Conservation (phyloP, 495 filamentous ascomycete genomes). For the Hypoxylon lenormandii region DNA sequence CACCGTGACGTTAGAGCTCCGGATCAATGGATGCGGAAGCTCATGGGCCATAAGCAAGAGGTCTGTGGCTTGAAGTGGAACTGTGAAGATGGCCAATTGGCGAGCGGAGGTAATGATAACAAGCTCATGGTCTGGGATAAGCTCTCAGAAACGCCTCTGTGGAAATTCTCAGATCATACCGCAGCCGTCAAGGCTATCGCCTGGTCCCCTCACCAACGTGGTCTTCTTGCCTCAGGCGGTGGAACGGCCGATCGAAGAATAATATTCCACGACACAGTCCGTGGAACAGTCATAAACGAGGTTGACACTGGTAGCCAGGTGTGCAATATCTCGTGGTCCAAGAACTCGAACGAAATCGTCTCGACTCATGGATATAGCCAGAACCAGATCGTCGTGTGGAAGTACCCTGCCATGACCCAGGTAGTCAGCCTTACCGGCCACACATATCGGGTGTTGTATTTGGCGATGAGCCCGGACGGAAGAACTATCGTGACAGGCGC, state of each 20-base stretch:
- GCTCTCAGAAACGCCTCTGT: conserved; percentile 83
- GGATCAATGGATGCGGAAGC: conserved; percentile 84
- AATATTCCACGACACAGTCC: conserved; percentile 95
- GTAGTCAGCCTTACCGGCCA: conserved; percentile 94
- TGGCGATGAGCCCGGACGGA: conserved; percentile 97
- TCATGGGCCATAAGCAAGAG: conserved; percentile 97
- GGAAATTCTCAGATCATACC: conserved; percentile 90
- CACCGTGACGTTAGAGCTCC: conserved; percentile 96
- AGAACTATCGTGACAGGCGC: conserved; percentile 93
- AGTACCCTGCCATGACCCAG: conserved; percentile 96
- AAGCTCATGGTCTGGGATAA: conserved; percentile 99
- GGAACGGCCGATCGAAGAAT: conserved; percentile 95
- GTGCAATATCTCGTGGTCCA: conserved; percentile 94
- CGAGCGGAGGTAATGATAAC: conserved; percentile 98
- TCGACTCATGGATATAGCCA: conserved; percentile 97
- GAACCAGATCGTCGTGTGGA: conserved; percentile 98
- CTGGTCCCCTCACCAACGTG: conserved; percentile 97
- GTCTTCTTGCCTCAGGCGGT: conserved; percentile 92
- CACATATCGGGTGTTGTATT: conserved; percentile 93
- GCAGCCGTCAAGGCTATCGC: conserved; percentile 97
- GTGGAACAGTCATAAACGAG: conserved; percentile 79
- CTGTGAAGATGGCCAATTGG: conserved; percentile 89
- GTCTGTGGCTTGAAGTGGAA: conserved; percentile 99
- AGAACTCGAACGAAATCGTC: conserved; percentile 96
- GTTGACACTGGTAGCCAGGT: conserved; percentile 97